Percentiles rank a stretch among this genome's conserved stretches.
phyloP scores from a whole-genome alignment of 129 eudicot species.

The Chrysanthemum seticuspe region DNA sequence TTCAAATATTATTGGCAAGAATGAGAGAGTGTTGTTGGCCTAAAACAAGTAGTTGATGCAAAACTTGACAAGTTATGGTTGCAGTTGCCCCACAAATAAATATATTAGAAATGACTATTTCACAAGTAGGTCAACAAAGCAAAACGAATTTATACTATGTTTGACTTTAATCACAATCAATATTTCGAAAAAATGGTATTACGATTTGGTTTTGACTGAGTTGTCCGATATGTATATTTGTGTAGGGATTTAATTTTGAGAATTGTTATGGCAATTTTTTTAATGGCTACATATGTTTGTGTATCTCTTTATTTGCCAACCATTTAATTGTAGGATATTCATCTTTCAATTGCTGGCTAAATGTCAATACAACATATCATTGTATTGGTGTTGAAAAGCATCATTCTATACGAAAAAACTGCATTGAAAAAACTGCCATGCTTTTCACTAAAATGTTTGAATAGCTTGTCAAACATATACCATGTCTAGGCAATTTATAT shows the following conservation, averaged over 20 bases:
- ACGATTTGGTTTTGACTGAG: no score
- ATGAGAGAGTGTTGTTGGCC: conserved; percentile 21
- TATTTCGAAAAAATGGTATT: no score
- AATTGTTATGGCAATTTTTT: background rate
- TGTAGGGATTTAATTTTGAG: background rate
- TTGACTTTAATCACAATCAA: background rate
- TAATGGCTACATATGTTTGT: no score
- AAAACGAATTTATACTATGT: background rate
- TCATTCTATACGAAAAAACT: no score
- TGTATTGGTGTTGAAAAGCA: no score
- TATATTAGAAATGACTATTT: background rate
- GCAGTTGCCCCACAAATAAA: conserved; percentile 11
- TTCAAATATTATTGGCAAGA: conserved; percentile 5
- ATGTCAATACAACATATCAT: no score
- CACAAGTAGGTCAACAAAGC: conserved; percentile 10
- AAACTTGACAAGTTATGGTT: conserved; percentile 11
- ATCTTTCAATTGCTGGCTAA: background rate
- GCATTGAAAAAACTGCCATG: no score
- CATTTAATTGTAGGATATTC: background rate
- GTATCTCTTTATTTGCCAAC: background rate
- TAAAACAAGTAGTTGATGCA: background rate
- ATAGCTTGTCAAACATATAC: no score
- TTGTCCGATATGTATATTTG: background rate
- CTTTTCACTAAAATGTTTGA: no score
- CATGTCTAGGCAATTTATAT: background rate